Percentiles rank a stretch among this genome's conserved stretches.
These are phyloP conservation scores for Giardia muris DNA, from an alignment of 208 protist genomes.

Conservation along the genomic window DNA sequence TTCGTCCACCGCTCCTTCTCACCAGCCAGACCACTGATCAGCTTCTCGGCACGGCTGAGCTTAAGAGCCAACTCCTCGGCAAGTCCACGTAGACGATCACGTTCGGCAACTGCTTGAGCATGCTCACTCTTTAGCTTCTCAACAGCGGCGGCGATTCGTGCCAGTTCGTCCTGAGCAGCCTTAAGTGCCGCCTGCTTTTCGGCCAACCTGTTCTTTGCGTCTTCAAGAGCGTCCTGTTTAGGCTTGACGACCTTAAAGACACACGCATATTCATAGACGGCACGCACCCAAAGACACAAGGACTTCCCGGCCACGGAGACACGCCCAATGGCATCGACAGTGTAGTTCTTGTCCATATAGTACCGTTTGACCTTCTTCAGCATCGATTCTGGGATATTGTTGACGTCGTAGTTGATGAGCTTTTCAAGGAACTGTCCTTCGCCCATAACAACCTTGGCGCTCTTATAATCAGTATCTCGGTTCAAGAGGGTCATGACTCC, in stretches of 20 bases:
- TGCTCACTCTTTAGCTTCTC: conserved; percentile 64
- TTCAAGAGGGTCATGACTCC: conserved; percentile 55
- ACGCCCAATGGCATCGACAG: conserved; percentile 55
- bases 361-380: conserved; percentile 71
- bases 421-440: neutral
- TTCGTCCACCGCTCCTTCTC: conserved; percentile 81
- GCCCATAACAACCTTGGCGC: conserved; percentile 69
- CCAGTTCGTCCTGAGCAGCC: conserved; percentile 58
- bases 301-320: conserved; percentile 76
- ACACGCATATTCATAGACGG: conserved; percentile 57
- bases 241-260: conserved; percentile 21
- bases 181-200: conserved; percentile 68
- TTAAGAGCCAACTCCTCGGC: conserved; percentile 77
- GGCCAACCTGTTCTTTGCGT: neutral
- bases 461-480: conserved; percentile 69
- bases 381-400: conserved; percentile 49
- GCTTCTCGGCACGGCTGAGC: conserved; percentile 75
- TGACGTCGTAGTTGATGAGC: conserved; percentile 60
- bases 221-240: neutral
- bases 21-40: conserved; percentile 79
- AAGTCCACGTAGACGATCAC: conserved; percentile 57
- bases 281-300: conserved; percentile 86
- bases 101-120: conserved; percentile 47
- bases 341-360: conserved; percentile 71
- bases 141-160: conserved; percentile 73